phyloP scores from a whole-genome alignment of 169 alveolate genomes.

The Plasmodium reichenowi region DNA sequence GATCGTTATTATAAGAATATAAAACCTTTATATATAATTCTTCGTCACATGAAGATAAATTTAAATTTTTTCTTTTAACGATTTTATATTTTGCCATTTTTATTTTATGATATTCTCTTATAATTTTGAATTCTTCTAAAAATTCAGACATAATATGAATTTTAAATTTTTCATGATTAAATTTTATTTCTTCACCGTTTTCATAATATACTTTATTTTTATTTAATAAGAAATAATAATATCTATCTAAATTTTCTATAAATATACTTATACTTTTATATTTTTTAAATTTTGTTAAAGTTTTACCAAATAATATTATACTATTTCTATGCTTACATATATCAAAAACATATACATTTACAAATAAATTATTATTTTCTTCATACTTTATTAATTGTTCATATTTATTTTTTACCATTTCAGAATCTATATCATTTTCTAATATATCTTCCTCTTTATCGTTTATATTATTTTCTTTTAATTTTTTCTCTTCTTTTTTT shows the following conservation, averaged over 20 bases:
- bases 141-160: slow-evolving; percentile 36
- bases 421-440: neutral
- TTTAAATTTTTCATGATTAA: slow-evolving; percentile 32
- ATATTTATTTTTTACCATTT: slow-evolving; percentile 21
- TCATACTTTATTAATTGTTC: slow-evolving; percentile 35
- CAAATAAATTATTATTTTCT: slow-evolving; percentile 24
- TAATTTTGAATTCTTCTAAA: slow-evolving; percentile 39
- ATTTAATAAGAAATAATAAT: slow-evolving; percentile 41
- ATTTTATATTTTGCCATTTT: slow-evolving; percentile 64
- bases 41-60: slow-evolving; percentile 26
- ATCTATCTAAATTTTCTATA: slow-evolving; percentile 55
- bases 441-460: neutral
- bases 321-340: slow-evolving; percentile 74
- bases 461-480: neutral
- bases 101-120: slow-evolving; percentile 57
- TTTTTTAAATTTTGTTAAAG: slow-evolving; percentile 29
- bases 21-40: slow-evolving; percentile 60
- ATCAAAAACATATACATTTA: slow-evolving; percentile 48
- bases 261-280: slow-evolving; percentile 64
- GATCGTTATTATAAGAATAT: slow-evolving; percentile 54
- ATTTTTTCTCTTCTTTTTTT: slow-evolving; percentile 4
- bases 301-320: slow-evolving; percentile 60
- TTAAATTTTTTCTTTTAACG: slow-evolving; percentile 48
- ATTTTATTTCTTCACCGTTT: slow-evolving; percentile 38
- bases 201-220: slow-evolving; percentile 33